phyloP scores from a whole-genome alignment of 106 monocot genomes.

The Hemerocallis citrina region DNA sequence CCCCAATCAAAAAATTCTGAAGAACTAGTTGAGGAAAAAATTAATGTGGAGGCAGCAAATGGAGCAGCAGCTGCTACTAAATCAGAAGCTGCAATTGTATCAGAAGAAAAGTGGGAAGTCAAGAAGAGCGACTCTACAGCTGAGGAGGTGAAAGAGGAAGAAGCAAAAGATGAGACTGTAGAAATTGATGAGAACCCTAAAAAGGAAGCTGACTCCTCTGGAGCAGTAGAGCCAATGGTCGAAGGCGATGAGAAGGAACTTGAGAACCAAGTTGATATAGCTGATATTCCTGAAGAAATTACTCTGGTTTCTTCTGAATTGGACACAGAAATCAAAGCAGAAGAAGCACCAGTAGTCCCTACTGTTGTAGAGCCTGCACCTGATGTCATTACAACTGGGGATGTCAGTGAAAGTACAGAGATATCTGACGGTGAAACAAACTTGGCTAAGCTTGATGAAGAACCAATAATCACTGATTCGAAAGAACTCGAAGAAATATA shows the following conservation, averaged over 20 bases:
- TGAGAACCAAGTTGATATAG: neutral
- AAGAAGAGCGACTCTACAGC: constrained; percentile 1
- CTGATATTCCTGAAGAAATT: neutral
- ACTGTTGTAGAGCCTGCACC: neutral
- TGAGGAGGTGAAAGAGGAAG: constrained; percentile 15
- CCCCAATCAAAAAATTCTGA: neutral
- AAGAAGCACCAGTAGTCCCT: constrained; percentile 1
- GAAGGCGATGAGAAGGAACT: neutral
- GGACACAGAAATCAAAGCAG: neutral
- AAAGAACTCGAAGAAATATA: neutral
- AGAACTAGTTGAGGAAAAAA: constrained; percentile 4
- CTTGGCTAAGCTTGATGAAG: constrained; percentile 1
- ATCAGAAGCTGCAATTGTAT: constrained; percentile 4
- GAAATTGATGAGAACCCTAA: neutral
- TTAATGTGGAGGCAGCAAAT: neutral
- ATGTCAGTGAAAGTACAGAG: neutral
- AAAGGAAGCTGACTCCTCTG: neutral
- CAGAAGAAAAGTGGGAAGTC: constrained; percentile 8
- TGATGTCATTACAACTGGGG: neutral
- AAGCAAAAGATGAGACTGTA: neutral
- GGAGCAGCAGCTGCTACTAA: constrained; percentile 1
- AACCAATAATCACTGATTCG: neutral
- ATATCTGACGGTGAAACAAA: neutral
- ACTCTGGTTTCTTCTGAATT: neutral
- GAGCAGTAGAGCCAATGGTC: neutral